Conservation (phyloP, 768 basidiomycete genomes). For the Vararia minispora region DNA sequence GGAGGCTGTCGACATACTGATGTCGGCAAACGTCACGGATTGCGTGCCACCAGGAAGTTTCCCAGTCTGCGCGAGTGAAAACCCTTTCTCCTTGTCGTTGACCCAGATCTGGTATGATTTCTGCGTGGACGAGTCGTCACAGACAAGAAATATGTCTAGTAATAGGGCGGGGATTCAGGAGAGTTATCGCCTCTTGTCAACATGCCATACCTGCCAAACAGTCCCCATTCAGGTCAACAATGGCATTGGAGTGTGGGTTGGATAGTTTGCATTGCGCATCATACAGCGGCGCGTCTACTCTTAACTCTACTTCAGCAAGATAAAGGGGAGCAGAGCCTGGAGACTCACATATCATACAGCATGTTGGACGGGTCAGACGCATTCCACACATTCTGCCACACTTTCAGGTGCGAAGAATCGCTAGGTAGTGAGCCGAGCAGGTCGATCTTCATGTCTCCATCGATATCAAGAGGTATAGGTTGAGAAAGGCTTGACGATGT, state of each 20-base stretch:
- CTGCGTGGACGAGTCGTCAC: conserved; percentile 40
- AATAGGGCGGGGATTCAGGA: background rate
- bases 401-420: conserved; percentile 32
- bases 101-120: conserved; percentile 87
- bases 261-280: conserved; percentile 65
- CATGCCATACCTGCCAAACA: conserved; percentile 85
- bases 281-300: conserved; percentile 47
- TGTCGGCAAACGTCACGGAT: conserved; percentile 79
- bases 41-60: conserved; percentile 67
- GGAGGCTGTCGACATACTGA: conserved; percentile 40
- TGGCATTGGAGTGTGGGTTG: conserved; percentile 89
- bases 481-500: conserved; percentile 63
- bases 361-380: conserved; percentile 36
- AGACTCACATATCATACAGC: conserved; percentile 58
- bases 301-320: no score
- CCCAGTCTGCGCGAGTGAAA: conserved; percentile 55
- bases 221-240: conserved; percentile 91
- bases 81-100: conserved; percentile 72
- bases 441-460: conserved; percentile 86
- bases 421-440: conserved; percentile 51
- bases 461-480: conserved; percentile 77
- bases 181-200: no score
- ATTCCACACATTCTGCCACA: conserved; percentile 82
- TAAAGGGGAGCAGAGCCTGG: background rate
- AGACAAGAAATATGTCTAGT: conserved; percentile 88